Evolutionary conservation across 768 basidiomycete species (phyloP).

Genomic region (Dentipellis sp.): DNA sequence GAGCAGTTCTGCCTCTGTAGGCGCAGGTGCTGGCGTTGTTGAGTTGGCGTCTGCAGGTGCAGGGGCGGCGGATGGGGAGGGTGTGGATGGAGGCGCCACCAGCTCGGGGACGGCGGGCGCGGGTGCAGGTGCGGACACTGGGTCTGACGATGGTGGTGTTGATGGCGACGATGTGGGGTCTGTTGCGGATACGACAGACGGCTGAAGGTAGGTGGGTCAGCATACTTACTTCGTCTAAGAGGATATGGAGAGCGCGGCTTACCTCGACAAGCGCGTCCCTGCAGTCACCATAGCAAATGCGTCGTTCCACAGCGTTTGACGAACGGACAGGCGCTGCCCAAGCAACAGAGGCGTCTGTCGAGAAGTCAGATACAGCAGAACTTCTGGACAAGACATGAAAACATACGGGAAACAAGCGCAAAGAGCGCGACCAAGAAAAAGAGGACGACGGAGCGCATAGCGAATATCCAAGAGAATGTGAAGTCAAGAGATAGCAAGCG

Average conservation of each 20-base stretch:
- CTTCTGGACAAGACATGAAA: not conserved
- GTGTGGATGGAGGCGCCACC: not conserved
- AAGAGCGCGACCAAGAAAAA: not conserved
- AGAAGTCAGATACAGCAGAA: not conserved
- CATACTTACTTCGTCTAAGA: not conserved
- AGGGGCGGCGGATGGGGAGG: not conserved
- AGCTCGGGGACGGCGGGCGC: not conserved
- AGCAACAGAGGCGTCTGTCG: too few relatives aligned
- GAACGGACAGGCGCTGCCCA: too few relatives aligned
- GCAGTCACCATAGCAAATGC: not conserved
- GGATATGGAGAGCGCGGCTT: not conserved
- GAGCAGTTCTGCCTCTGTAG: not conserved
- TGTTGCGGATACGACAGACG: not conserved
- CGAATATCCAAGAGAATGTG: not conserved
- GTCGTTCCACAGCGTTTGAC: not conserved
- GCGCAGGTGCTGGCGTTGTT: not conserved
- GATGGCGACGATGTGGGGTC: not conserved
- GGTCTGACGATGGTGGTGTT: not conserved
- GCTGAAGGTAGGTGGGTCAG: not conserved
- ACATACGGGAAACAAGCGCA: not conserved
- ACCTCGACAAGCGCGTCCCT: not conserved
- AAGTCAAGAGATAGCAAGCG: not conserved
- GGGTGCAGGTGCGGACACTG: not conserved
- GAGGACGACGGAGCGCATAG: not conserved
- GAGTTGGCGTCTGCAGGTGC: not conserved